These are phyloP conservation scores for Solanum chaucha DNA, from an alignment of 257 asterid species.

Conservation along the genomic window DNA sequence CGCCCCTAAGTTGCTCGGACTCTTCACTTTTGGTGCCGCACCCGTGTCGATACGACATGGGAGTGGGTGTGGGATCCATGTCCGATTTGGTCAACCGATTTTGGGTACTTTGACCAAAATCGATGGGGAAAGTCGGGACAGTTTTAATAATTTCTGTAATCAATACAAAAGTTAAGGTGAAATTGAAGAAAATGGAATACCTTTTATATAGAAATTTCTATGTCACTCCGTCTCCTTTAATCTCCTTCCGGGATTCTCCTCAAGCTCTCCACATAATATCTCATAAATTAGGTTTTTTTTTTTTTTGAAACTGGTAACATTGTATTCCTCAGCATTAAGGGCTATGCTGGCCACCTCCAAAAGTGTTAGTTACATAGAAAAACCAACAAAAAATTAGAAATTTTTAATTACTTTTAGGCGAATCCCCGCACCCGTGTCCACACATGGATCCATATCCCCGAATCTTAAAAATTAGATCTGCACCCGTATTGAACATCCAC, in stretches of 20 bases:
- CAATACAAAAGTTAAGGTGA: not conserved
- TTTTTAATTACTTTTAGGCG: not conserved
- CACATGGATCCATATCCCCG: not conserved
- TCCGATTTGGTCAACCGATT: not conserved
- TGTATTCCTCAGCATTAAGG: no score
- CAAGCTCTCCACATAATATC: not conserved
- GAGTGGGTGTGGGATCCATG: not conserved
- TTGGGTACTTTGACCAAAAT: not conserved
- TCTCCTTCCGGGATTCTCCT: not conserved
- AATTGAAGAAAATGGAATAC: not conserved
- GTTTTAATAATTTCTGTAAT: not conserved
- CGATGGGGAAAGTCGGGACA: not conserved
- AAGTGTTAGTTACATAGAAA: no score
- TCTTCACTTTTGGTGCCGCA: not conserved
- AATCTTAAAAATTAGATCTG: not conserved
- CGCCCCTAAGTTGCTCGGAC: not conserved
- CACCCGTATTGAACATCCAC: not conserved
- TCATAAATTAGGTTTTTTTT: not conserved
- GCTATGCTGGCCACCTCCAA: no score
- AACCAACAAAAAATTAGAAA: no score
- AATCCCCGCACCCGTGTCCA: not conserved
- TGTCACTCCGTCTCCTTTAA: not conserved
- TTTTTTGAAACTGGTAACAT: no score
- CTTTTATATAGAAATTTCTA: no score
- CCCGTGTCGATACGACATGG: not conserved